Percentiles rank a stretch among this genome's conserved stretches.
These are phyloP conservation scores for Cladophialophora immunda DNA, from an alignment of 2,329 filamentous ascomycete species.

Conservation along the genomic window DNA sequence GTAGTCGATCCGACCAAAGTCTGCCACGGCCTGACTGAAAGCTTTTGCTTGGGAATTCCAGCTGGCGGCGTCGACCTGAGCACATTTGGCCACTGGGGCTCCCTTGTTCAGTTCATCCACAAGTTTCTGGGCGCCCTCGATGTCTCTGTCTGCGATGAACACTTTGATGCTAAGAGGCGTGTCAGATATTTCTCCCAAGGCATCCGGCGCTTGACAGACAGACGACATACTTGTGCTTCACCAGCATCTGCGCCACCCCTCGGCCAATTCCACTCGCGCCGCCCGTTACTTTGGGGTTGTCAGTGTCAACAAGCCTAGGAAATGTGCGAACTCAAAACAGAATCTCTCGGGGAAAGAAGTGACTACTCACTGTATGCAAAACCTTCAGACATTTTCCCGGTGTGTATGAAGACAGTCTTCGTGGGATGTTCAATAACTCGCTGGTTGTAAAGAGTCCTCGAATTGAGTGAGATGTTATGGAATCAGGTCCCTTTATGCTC, in stretches of 20 bases:
- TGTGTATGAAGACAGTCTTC: neutral
- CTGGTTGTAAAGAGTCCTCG: neutral
- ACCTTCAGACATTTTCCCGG: slow-evolving; percentile 26
- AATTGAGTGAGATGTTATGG: neutral
- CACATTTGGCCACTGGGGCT: slow-evolving; percentile 27
- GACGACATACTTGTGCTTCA: slow-evolving; percentile 36
- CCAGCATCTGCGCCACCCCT: slow-evolving; percentile 42
- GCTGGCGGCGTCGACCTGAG: slow-evolving; percentile 33
- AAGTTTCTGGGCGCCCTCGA: slow-evolving; percentile 35
- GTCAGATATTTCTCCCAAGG: slow-evolving; percentile 8
- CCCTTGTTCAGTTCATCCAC: slow-evolving; percentile 37
- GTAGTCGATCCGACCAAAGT: slow-evolving; percentile 50
- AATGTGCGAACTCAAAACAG: neutral
- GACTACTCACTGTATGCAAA: slow-evolving; percentile 32
- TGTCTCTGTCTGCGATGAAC: slow-evolving; percentile 42
- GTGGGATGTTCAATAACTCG: neutral
- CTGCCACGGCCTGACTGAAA: slow-evolving; percentile 48
- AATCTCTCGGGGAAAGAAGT: neutral
- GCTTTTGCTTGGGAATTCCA: slow-evolving; percentile 42
- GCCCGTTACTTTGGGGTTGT: slow-evolving; percentile 40
- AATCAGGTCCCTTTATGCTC: neutral
- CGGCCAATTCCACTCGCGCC: slow-evolving; percentile 44
- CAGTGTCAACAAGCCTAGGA: neutral
- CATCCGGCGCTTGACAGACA: neutral
- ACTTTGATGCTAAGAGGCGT: slow-evolving; percentile 40